phyloP scores from a whole-genome alignment of 495 filamentous ascomycete genomes.

The Trichodelitschia bisporula region DNA sequence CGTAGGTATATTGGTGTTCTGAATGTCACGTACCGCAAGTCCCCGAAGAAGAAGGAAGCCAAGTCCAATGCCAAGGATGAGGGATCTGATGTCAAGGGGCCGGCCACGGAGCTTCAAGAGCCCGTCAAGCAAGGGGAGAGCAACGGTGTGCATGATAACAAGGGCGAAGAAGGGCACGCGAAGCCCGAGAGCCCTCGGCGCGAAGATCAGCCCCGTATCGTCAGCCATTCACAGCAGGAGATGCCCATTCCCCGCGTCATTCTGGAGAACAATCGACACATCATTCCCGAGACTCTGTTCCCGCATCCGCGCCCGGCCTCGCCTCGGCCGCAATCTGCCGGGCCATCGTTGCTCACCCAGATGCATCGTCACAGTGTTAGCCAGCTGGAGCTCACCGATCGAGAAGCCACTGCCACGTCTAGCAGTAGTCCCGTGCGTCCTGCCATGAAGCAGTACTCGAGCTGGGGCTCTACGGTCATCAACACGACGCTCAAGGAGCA shows the following conservation, averaged over 20 bases:
- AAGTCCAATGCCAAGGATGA: slow-evolving; percentile 4
- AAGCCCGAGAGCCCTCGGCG: no score
- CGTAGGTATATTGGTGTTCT: slow-evolving; percentile 84
- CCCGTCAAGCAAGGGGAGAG: not conserved
- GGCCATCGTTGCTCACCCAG: slow-evolving; percentile 5
- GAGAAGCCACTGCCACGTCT: slow-evolving; percentile 1
- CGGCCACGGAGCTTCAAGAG: not conserved
- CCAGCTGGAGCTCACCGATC: no score
- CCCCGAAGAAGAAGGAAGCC: slow-evolving; percentile 28
- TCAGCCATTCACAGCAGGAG: slow-evolving; percentile 53
- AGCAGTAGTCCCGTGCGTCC: slow-evolving; percentile 9
- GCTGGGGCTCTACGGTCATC: slow-evolving; percentile 90
- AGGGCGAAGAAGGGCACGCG: not conserved
- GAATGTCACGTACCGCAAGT: slow-evolving; percentile 89
- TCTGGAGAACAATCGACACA: slow-evolving; percentile 87
- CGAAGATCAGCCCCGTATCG: slow-evolving; percentile 32
- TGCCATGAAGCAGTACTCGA: slow-evolving; percentile 25
- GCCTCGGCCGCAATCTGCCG: slow-evolving; percentile 7
- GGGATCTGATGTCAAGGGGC: not conserved
- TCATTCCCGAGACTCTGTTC: slow-evolving; percentile 67
- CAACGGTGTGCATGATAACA: not conserved
- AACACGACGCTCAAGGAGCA: slow-evolving; percentile 75
- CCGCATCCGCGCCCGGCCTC: slow-evolving; percentile 13
- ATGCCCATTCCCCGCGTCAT: slow-evolving; percentile 67
- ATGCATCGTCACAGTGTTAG: slow-evolving; percentile 10